Percentiles rank a stretch among this genome's conserved stretches.
Conservation (phyloP, 139 green algal species). For the Tetraselmis striata region DNA sequence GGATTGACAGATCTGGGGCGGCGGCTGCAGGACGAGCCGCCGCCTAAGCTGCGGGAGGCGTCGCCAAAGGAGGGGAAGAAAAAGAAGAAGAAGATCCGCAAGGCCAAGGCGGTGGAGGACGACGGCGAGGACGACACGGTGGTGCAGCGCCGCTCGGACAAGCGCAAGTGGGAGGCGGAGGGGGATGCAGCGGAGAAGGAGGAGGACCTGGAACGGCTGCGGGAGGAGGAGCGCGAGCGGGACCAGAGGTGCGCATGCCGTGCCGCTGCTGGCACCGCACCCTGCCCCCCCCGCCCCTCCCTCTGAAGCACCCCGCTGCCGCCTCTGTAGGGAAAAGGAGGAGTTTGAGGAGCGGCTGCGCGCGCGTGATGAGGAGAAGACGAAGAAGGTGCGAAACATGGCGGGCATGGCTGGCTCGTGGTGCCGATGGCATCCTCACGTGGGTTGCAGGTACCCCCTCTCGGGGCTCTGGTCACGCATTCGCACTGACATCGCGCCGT, state of each 20-base stretch:
- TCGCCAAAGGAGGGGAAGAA: constrained; percentile 14
- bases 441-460: no score
- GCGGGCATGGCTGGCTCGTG: not conserved
- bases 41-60: constrained; percentile 1
- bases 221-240: constrained; percentile 32
- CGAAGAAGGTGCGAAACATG: constrained; percentile 46
- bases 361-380: constrained; percentile 58
- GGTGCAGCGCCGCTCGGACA: constrained; percentile 18
- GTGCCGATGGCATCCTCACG: not conserved
- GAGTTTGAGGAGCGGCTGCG: constrained; percentile 84
- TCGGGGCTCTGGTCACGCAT: no score
- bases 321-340: constrained; percentile 48
- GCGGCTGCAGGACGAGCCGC: constrained; percentile 14
- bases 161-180: constrained; percentile 67
- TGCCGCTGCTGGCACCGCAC: not conserved
- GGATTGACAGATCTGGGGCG: not conserved
- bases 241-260: constrained; percentile 30
- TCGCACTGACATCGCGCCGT: no score
- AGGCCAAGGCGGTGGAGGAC: not conserved
- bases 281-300: not conserved
- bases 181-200: constrained; percentile 31
- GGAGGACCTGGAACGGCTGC: constrained; percentile 14
- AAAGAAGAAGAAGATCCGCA: constrained; percentile 8
- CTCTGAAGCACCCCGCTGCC: constrained; percentile 5
- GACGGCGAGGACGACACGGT: constrained; percentile 24